Base-by-base conservation (phyloP, 2,329 filamentous ascomycete genomes). In the Neurospora crassa region DNA sequence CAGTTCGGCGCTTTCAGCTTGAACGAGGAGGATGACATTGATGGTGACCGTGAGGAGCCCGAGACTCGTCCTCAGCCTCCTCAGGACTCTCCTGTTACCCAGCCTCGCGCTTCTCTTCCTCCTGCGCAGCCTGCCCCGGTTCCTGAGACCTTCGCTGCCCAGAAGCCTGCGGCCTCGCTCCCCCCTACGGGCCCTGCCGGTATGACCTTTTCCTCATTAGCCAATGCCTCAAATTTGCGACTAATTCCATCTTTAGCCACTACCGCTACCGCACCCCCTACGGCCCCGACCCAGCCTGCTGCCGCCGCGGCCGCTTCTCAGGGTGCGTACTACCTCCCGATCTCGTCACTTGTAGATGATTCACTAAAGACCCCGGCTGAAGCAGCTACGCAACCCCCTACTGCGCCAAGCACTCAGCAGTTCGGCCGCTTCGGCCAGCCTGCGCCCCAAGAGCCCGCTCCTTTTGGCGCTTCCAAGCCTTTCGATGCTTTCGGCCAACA, bases 1-100 rank as follows among this genome's bases (percentile, higher is more conserved):
- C 95, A 98, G 79, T 99, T 99, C 80, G 96, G 96, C 74, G 96
- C 94, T 80, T 93, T 99, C 85, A 96, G 91, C 78, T 82, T 99
- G 78, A 94, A 92, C 79, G 94, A 90, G 37, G 92, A 94, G 68
- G 92, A 94, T 70, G 94, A 97, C 78, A 92, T 97, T 74, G 96
- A 98, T 78, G 94, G 95, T 74, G 94, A 97, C 78, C 90, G 94
- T 74, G 96, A 99, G 83, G 94, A 98, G 81, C 90, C 95, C 53
- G 95, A 98, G 85, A 98, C 96, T 71, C 91, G 95, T 78, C 90
- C 93, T 75, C 95, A 97, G 79, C 94, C 95, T 74, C 95, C 95
- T 40, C 93, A 95, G 75, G 94, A 97, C 79, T 97, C 96, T 20
- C 96, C 96, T 43, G 89, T 95, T 73, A 87, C 93, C 70, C 90